Conservation (phyloP, 2,329 filamentous ascomycete genomes). For the Stagonosporopsis vannaccii region DNA sequence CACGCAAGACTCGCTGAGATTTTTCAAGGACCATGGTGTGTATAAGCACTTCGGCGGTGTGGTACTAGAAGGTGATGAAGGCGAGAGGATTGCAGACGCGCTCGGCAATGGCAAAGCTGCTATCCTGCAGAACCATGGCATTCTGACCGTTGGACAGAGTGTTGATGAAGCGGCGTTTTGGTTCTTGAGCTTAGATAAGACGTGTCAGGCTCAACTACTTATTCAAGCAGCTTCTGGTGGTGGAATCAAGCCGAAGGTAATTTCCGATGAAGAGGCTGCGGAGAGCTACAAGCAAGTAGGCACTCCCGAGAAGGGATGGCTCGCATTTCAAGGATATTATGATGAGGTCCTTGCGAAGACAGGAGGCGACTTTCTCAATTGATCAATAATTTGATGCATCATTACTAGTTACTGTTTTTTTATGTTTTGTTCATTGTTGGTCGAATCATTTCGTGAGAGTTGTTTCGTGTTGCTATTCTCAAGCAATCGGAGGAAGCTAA, state of each 20-base stretch:
- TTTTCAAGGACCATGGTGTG: constrained; percentile 52
- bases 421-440: not conserved
- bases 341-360: constrained; percentile 62
- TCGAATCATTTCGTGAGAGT: no score
- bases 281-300: constrained; percentile 54
- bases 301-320: constrained; percentile 60
- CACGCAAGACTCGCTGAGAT: constrained; percentile 56
- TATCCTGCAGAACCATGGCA: constrained; percentile 51
- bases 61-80: constrained; percentile 53
- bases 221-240: constrained; percentile 51
- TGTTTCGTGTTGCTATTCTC: no score
- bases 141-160: constrained; percentile 48
- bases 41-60: constrained; percentile 53
- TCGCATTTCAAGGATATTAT: constrained; percentile 62
- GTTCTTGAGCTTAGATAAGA: constrained; percentile 56
- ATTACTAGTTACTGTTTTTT: not conserved
- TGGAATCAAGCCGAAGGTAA: constrained; percentile 51
- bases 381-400: not conserved
- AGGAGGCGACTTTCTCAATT: constrained; percentile 58
- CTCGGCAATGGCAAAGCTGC: constrained; percentile 47
- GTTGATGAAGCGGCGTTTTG: constrained; percentile 57
- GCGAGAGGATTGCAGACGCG: constrained; percentile 53
- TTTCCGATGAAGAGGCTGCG: constrained; percentile 51
- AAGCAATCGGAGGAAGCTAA: not conserved
- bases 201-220: constrained; percentile 55